phyloP scores from a whole-genome alignment of 768 basidiomycete species.

The Hypholoma fasciculare region DNA sequence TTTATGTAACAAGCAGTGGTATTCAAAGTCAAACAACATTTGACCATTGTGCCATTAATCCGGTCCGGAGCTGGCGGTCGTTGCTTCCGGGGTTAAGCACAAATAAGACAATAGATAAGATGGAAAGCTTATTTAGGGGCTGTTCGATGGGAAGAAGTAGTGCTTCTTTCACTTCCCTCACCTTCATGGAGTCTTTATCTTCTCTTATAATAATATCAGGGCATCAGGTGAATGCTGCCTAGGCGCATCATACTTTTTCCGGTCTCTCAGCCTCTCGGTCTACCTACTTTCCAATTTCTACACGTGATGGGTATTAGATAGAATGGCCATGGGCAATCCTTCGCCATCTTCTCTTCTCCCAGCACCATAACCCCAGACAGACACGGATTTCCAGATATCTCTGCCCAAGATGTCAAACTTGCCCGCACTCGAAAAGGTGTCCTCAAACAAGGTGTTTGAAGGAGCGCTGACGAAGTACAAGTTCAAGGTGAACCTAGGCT shows the following conservation, averaged over 20 bases:
- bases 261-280: not conserved
- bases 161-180: slow-evolving; percentile 7
- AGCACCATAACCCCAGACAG: not conserved
- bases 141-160: not conserved
- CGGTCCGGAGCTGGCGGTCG: not conserved
- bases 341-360: slow-evolving; percentile 4
- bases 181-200: not conserved
- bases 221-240: not conserved
- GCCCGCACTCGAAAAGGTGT: slow-evolving; percentile 60
- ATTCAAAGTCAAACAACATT: too few relatives aligned
- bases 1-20: too few relatives aligned
- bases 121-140: not conserved
- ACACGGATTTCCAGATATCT: not conserved
- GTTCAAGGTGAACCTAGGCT: slow-evolving; percentile 57
- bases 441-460: slow-evolving; percentile 76
- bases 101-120: not conserved
- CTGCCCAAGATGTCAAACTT: not conserved
- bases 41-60: too few relatives aligned
- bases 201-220: not conserved
- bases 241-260: too few relatives aligned
- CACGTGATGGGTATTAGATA: slow-evolving; percentile 18
- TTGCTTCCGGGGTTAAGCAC: not conserved
- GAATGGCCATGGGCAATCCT: not conserved
- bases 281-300: not conserved
- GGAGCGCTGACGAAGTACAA: slow-evolving; percentile 87